Conservation (phyloP, 106 monocot species). For the Dactylorhiza incarnata region DNA sequence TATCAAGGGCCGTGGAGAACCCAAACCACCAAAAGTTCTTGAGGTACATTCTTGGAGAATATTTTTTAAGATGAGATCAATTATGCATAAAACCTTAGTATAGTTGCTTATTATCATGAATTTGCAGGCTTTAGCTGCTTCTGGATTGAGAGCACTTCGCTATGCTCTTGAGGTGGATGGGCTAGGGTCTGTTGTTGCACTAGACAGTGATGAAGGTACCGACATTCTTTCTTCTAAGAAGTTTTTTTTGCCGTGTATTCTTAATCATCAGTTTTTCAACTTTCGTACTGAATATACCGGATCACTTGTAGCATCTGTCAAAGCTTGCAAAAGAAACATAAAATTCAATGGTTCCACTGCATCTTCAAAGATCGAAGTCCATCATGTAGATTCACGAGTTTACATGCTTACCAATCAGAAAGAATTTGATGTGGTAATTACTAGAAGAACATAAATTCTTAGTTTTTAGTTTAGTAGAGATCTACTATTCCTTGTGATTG, state of each 20-base stretch:
- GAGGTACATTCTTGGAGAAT: constrained; percentile 38
- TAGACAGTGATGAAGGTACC: constrained; percentile 88
- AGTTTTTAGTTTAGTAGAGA: neutral
- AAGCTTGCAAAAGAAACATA: constrained; percentile 17
- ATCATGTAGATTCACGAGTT: constrained; percentile 77
- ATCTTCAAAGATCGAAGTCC: constrained; percentile 63
- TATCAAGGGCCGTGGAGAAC: constrained; percentile 35
- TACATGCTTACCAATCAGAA: constrained; percentile 88
- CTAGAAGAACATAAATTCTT: neutral
- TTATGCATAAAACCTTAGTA: neutral
- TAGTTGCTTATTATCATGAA: constrained; percentile 1
- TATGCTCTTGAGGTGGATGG: constrained; percentile 88
- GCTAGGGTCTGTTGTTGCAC: constrained; percentile 62
- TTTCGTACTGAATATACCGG: neutral
- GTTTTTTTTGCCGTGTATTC: neutral
- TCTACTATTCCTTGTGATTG: neutral
- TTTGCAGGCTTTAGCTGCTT: constrained; percentile 85
- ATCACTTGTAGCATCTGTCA: constrained; percentile 27
- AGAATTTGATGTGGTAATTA: constrained; percentile 88
- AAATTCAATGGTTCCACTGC: constrained; percentile 50
- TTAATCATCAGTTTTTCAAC: neutral
- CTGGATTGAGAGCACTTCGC: constrained; percentile 84
- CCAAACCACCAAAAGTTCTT: constrained; percentile 59
- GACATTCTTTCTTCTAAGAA: neutral
- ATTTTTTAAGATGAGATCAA: neutral